A percentile compares a stretch with the other conserved stretches of the same genome.
phyloP scores from a whole-genome alignment of 495 filamentous ascomycete species.

The Podospora didyma region DNA sequence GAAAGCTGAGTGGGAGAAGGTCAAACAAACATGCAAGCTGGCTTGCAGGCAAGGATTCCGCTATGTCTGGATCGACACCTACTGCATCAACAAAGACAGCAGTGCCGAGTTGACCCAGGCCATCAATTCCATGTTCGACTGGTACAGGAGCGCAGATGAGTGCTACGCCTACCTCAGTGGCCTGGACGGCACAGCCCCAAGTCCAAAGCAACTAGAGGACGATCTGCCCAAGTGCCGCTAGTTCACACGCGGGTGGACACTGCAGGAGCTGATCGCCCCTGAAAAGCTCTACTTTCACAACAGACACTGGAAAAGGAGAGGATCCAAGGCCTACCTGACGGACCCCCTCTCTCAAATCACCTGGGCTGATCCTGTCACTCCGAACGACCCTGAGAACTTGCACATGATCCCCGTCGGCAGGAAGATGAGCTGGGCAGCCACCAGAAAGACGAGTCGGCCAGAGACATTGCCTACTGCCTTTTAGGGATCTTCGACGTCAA shows the following conservation, averaged over 20 bases:
- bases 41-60: not conserved
- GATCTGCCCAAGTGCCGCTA: not conserved
- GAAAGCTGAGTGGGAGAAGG: slow-evolving; percentile 24
- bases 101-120: slow-evolving; percentile 16
- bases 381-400: not conserved
- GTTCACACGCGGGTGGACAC: slow-evolving; percentile 10
- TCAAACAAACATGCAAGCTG: slow-evolving; percentile 3
- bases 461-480: slow-evolving; percentile 35
- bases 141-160: not conserved
- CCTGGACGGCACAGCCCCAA: not conserved
- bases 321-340: not conserved
- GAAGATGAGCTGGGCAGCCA: slow-evolving; percentile 32
- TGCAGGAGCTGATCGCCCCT: slow-evolving; percentile 10
- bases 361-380: not conserved
- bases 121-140: slow-evolving; percentile 16
- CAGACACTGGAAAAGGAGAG: not conserved
- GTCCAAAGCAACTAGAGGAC: not conserved
- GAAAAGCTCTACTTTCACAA: not conserved
- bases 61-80: slow-evolving; percentile 14
- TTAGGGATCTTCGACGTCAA: slow-evolving; percentile 30
- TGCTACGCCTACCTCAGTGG: slow-evolving; percentile 11
- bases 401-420: slow-evolving; percentile 2
- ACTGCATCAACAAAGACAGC: slow-evolving; percentile 18
- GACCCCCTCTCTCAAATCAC: not conserved
- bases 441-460: slow-evolving; percentile 20